Evolutionary conservation across 2,329 filamentous ascomycete species (phyloP), one percentile per base, ranked within the genome.

Genomic region (Aureobasidium sp.): DNA sequence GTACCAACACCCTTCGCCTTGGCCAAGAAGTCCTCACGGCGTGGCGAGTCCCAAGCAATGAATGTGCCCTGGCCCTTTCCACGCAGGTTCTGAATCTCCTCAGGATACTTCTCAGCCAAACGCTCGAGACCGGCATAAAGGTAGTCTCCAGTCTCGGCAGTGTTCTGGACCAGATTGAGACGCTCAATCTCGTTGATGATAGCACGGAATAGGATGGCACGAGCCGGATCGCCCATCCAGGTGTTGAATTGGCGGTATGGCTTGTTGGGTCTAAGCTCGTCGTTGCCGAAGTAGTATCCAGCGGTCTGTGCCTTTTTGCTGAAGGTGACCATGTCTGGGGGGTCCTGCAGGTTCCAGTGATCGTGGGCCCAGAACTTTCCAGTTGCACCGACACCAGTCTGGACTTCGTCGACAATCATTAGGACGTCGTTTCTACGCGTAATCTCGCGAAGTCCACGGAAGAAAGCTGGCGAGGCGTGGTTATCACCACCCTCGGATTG

Each of bases 361-460:
- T 95, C 90, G 78, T 96, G 91, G 9, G 91, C 91, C 91, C 91
- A 96, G 85, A 95, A 94, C 74, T 89, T 90, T 69, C 91, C 91
- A 0, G 91, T 96, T 42, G 91, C 90, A 67, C 91, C 91, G 36
- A 96, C 86, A 71, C 91, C 91, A 4, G 91, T 96, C 77, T 96
- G 91, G 11, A 96, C 91, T 77, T 96, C 91, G 73, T 96, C 91
- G 66, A 94, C 90, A 72, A 96, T 96, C 74, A 96, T 81, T 61
- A 94, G 84, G 34, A 94, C 82, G 68, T 85, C 82, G 77, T 90
- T 83, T 74, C 85, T 85, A 73, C 83, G 83, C 44, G 91, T 94
- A 64, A 96, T 75, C 42, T 85, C 87, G 64, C 91, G 88, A 54
- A 96, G 83, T 62, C 87, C 86, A 64, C 81, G 85, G 86, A 96